Conservation (phyloP, 2,329 filamentous ascomycete species). For the Phyllosticta paracitricarpa region DNA sequence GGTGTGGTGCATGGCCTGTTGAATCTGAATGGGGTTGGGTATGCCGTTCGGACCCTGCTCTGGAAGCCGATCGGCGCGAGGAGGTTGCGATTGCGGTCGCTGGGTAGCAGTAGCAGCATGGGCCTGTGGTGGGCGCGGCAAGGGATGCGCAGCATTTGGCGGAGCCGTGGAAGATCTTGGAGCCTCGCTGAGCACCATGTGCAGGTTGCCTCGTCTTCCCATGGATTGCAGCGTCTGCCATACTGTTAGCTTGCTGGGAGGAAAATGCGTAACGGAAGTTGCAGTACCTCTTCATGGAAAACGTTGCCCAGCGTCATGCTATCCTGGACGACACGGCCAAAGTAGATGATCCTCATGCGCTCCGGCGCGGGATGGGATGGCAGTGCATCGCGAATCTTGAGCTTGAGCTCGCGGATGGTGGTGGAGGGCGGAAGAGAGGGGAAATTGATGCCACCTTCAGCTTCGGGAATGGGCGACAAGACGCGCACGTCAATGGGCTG, state of each 20-base stretch:
- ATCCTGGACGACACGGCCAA: constrained; percentile 43
- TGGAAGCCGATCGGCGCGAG: not conserved
- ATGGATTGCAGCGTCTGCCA: constrained; percentile 24
- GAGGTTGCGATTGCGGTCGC: constrained; percentile 8
- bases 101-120: constrained; percentile 16
- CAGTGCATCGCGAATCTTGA: constrained; percentile 40
- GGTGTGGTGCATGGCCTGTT: too few relatives aligned
- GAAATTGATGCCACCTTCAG: constrained; percentile 25
- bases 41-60: too few relatives aligned
- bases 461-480: constrained; percentile 29
- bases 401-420: constrained; percentile 44
- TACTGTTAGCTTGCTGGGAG: not conserved
- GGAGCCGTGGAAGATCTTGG: constrained; percentile 25
- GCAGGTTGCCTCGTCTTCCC: constrained; percentile 9
- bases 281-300: constrained; percentile 31
- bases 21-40: too few relatives aligned
- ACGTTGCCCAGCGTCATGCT: constrained; percentile 39
- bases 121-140: constrained; percentile 19
- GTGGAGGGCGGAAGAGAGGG: constrained; percentile 23
- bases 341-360: constrained; percentile 49
- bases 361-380: constrained; percentile 28
- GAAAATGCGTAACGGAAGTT: not conserved
- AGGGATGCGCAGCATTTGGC: constrained; percentile 24
- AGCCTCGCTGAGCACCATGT: constrained; percentile 10
- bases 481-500: constrained; percentile 27